These are phyloP conservation scores for Seminavis robusta DNA, from an alignment of 108 stramenopile genomes.

Conservation along the genomic window DNA sequence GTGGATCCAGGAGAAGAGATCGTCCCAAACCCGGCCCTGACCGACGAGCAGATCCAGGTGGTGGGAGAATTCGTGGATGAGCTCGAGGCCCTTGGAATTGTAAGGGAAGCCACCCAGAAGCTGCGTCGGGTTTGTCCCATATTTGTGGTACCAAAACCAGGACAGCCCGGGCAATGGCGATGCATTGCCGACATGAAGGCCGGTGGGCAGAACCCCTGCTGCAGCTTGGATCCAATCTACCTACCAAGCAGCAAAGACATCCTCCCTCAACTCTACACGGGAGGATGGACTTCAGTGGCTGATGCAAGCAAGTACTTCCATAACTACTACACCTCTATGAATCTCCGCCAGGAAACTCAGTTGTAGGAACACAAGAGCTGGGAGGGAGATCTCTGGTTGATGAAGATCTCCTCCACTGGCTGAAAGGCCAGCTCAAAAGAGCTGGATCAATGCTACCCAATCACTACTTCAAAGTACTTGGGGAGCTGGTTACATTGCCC, in stretches of 20 bases:
- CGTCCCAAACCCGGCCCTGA: slow-evolving; percentile 7
- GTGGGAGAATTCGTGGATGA: slow-evolving; percentile 16
- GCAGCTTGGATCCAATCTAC: neutral
- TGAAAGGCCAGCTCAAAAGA: too few relatives aligned
- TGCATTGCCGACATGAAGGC: slow-evolving; percentile 6
- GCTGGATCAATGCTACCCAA: too few relatives aligned
- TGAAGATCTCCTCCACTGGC: too few relatives aligned
- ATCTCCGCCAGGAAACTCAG: too few relatives aligned
- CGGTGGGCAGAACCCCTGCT: slow-evolving; percentile 3
- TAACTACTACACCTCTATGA: neutral
- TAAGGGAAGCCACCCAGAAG: neutral
- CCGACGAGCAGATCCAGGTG: neutral
- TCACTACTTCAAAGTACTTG: too few relatives aligned
- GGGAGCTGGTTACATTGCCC: too few relatives aligned
- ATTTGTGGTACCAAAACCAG: slow-evolving; percentile 4
- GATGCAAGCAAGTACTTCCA: slow-evolving; percentile 2
- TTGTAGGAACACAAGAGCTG: too few relatives aligned
- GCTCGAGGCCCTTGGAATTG: neutral
- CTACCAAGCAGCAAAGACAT: neutral
- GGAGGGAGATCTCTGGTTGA: too few relatives aligned
- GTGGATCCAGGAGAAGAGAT: neutral
- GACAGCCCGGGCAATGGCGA: slow-evolving; percentile 10
- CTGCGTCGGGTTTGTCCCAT: neutral
- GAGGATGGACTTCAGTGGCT: neutral
- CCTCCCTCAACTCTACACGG: neutral